Percentiles rank a stretch among this genome's conserved stretches.
Evolutionary conservation across 108 stramenopile species (phyloP).

Genomic region (Skeletonema potamos): DNA sequence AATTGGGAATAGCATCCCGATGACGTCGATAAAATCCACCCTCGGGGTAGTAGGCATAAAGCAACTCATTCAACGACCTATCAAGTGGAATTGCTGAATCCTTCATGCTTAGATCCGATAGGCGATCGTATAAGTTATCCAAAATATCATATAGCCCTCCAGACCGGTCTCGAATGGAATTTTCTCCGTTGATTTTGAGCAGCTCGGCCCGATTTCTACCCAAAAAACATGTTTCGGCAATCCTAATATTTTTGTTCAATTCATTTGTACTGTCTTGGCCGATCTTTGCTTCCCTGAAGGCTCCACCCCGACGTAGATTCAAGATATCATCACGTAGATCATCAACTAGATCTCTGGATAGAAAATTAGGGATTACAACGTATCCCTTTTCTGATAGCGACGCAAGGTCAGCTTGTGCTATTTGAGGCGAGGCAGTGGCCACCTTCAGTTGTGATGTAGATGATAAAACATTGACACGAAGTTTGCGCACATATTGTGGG

Average conservation of each 20-base stretch:
- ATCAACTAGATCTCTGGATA: slow-evolving; percentile 48
- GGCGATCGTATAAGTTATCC: slow-evolving; percentile 48
- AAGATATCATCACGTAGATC: slow-evolving; percentile 59
- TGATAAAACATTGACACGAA: neutral
- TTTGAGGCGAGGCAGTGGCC: slow-evolving; percentile 4
- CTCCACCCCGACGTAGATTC: slow-evolving; percentile 35
- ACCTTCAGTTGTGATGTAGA: neutral
- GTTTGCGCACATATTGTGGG: neutral
- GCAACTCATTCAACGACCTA: slow-evolving; percentile 47
- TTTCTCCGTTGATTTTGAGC: slow-evolving; percentile 8
- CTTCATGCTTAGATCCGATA: slow-evolving; percentile 30
- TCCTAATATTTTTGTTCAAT: slow-evolving; percentile 61
- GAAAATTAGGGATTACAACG: slow-evolving; percentile 59
- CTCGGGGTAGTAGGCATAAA: slow-evolving; percentile 79
- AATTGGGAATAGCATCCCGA: slow-evolving; percentile 71
- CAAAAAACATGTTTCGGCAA: slow-evolving; percentile 76
- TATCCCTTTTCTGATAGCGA: slow-evolving; percentile 50
- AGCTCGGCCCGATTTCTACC: slow-evolving; percentile 43
- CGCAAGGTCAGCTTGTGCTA: slow-evolving; percentile 20
- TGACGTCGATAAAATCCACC: slow-evolving; percentile 81
- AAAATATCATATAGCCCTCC: slow-evolving; percentile 52
- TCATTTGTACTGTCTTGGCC: slow-evolving; percentile 68
- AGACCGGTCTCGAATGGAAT: slow-evolving; percentile 31
- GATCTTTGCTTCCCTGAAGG: slow-evolving; percentile 69
- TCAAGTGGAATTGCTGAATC: slow-evolving; percentile 28